Base-by-base conservation (phyloP, 73 alveolate species). In the Strombidium stylifer region DNA sequence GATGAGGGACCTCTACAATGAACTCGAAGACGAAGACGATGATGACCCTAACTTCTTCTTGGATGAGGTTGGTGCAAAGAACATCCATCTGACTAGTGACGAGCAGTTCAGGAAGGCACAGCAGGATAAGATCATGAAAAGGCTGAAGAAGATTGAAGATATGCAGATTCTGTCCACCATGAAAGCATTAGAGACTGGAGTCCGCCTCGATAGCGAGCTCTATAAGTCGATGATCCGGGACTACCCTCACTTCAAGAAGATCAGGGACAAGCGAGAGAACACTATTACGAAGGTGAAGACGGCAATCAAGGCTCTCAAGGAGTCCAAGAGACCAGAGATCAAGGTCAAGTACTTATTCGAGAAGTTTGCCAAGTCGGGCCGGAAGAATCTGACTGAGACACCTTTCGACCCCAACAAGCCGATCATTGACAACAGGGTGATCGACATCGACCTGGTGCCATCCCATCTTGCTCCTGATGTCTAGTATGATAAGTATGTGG, bases 131-230 rank as follows among this genome's bases (percentile, higher is more conserved):
- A 32, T 3, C 53, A 64, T 64, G 23, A 45, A 28, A 30, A 24
- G 4, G 52, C 24, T 44, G 42, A 44, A 34, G n/a, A 42, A 64
- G 23, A 64, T 64, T 28, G 78, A 45, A 30, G 65, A 44, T 32
- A 48, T n/a, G 2, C 23, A 51, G n/a, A 14, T 64, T 8, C 14
- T 15, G 24, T 1, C 45, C 25, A 10, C 19, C 3, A 18, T 7
- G 25, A 27, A 64, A 30, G 78, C 78, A 12, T 16, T 64, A 30
- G 78, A 64, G 21, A 64, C 41, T 44, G 78, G 78, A 3, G 45
- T 64, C 16, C 73, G 59, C 2, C 66, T 64, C 2, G n/a, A 11
- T 1, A 65, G 47, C 30, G 78, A 64, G 27, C 34, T 46, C 11
- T 64, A 64, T 46, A n/a, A 14, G 12, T 34, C 25, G 2, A 2